Conservation (phyloP, 2,329 filamentous ascomycete genomes). For the Neofusicoccum sp. region DNA sequence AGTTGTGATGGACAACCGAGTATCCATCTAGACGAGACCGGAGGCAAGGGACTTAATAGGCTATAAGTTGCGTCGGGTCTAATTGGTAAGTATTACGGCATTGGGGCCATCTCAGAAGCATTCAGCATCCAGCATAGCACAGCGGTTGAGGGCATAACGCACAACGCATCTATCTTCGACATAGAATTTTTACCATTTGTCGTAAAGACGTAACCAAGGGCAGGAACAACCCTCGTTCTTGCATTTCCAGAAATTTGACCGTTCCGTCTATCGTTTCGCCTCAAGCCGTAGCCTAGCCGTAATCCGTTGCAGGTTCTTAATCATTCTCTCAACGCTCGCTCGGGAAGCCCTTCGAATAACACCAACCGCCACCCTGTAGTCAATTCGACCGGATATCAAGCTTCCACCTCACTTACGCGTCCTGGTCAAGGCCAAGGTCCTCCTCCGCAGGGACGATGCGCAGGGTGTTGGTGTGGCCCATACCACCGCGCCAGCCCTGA, state of each 20-base stretch:
- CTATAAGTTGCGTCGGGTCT: background rate
- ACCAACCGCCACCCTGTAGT: slow-evolving; percentile 11
- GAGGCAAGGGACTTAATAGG: background rate
- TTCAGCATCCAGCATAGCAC: no score
- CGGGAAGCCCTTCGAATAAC: background rate
- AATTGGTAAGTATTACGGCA: background rate
- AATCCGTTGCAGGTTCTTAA: background rate
- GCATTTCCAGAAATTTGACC: background rate
- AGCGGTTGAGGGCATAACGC: background rate
- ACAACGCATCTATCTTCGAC: no score
- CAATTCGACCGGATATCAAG: slow-evolving; percentile 16
- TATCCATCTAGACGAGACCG: background rate
- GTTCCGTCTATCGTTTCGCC: slow-evolving; percentile 15
- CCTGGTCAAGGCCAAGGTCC: slow-evolving; percentile 52
- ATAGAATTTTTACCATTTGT: background rate
- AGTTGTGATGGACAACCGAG: background rate
- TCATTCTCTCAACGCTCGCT: background rate
- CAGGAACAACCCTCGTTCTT: background rate
- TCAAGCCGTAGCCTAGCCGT: slow-evolving; percentile 4
- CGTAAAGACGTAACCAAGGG: slow-evolving; percentile 5
- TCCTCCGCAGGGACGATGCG: slow-evolving; percentile 55
- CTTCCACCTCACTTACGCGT: slow-evolving; percentile 37
- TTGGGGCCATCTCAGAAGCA: no score
- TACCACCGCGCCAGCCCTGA: slow-evolving; percentile 88
- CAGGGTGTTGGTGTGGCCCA: slow-evolving; percentile 86